These are phyloP conservation scores for Gyrodon lividus DNA, from an alignment of 768 basidiomycete genomes.

Conservation along the genomic window DNA sequence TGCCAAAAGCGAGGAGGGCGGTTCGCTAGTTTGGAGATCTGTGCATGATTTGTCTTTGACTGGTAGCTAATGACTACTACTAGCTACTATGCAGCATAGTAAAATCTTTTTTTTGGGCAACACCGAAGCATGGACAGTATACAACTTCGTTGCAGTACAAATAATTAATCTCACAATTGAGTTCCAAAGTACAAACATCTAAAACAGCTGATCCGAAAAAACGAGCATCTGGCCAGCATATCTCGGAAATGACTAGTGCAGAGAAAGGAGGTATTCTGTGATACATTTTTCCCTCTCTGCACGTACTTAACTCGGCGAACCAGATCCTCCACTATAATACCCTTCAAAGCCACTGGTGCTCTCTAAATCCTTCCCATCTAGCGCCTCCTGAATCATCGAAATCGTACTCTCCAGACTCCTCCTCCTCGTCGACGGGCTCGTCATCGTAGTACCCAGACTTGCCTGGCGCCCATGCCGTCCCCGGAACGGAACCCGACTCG, in stretches of 20 bases:
- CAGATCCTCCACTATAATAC: slow-evolving; percentile 4
- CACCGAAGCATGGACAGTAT: too few relatives aligned
- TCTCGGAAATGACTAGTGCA: not conserved
- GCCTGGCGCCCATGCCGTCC: slow-evolving; percentile 50
- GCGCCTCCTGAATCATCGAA: slow-evolving; percentile 89
- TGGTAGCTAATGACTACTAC: too few relatives aligned
- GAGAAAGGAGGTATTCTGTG: not conserved
- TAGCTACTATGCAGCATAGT: too few relatives aligned
- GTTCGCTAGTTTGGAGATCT: too few relatives aligned
- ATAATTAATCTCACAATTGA: too few relatives aligned
- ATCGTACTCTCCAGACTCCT: slow-evolving; percentile 94
- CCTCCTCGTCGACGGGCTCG: slow-evolving; percentile 88
- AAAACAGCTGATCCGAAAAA: too few relatives aligned
- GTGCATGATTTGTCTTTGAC: too few relatives aligned
- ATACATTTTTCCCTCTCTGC: not conserved
- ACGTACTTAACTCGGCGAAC: not conserved
- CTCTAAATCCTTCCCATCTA: slow-evolving; percentile 67
- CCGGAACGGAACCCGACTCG: slow-evolving; percentile 52
- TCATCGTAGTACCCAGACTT: slow-evolving; percentile 88
- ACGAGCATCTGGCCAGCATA: too few relatives aligned
- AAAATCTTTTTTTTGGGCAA: too few relatives aligned
- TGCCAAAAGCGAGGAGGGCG: too few relatives aligned
- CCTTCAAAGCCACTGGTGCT: slow-evolving; percentile 17
- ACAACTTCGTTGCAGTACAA: too few relatives aligned
- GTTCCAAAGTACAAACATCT: too few relatives aligned